Evolutionary conservation across 192 early-diverging fungal genomes (phyloP).

Genomic region (Neocallimastix lanati): DNA sequence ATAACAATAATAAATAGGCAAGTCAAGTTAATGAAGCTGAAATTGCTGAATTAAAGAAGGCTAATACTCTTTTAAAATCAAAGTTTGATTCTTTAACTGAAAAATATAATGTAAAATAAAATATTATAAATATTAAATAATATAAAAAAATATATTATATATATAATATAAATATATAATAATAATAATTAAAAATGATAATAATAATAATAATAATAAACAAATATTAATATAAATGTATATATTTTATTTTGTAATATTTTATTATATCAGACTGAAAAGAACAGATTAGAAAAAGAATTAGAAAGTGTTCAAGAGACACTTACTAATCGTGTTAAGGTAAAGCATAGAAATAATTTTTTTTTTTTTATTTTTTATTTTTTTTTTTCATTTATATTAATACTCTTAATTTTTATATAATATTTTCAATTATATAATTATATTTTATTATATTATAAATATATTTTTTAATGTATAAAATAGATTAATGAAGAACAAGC

Average conservation of each 20-base stretch:
- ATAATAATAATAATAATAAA: too few species aligned
- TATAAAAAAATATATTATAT: too few species aligned
- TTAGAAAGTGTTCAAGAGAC: neutral
- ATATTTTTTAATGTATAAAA: neutral
- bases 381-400: too few species aligned
- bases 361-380: too few species aligned
- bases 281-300: neutral
- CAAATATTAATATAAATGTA: too few species aligned
- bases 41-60: neutral
- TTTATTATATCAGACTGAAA: neutral
- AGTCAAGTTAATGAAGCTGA: neutral
- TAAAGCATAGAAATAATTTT: too few species aligned
- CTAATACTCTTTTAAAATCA: neutral
- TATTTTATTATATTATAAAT: neutral
- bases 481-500: neutral
- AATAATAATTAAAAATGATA: too few species aligned
- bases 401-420: too few species aligned
- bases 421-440: too few species aligned
- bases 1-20: neutral
- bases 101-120: neutral
- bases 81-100: neutral
- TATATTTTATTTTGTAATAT: too few species aligned
- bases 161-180: too few species aligned
- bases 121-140: neutral
- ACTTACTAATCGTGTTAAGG: neutral